These are phyloP conservation scores for Coprinellus aureogranulatus DNA, from an alignment of 768 basidiomycete genomes.

Conservation along the genomic window DNA sequence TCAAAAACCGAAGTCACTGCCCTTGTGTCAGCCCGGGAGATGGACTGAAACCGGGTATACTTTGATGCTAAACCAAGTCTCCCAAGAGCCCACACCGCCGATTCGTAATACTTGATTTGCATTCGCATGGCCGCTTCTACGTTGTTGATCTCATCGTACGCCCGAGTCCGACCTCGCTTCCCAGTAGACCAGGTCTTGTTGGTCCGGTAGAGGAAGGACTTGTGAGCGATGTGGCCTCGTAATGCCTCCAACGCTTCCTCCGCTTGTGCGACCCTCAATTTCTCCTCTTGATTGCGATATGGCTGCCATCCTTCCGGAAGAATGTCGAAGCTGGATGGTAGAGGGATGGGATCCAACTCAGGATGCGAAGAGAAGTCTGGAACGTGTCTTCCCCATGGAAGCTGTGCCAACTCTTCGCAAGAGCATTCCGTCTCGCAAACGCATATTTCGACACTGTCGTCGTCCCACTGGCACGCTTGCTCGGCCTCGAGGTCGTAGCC, in stretches of 20 bases:
- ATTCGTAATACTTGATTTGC: not conserved
- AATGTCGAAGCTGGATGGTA: not conserved
- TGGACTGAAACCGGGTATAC: not conserved
- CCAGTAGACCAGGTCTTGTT: not conserved
- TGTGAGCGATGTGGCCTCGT: not conserved
- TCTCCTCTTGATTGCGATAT: not conserved
- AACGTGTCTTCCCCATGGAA: not conserved
- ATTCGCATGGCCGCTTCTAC: not conserved
- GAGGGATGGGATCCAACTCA: not conserved
- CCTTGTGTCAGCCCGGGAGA: not conserved
- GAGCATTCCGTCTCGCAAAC: not conserved
- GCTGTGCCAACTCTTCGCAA: not conserved
- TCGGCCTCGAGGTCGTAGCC: not conserved
- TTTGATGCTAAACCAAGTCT: not conserved
- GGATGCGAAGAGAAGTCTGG: not conserved
- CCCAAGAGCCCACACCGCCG: not conserved
- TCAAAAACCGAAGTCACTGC: conserved; percentile 1
- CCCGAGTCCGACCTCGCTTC: not conserved
- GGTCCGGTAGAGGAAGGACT: not conserved
- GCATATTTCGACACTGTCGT: not conserved
- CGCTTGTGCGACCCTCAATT: not conserved
- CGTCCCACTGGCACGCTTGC: not conserved
- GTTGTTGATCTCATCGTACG: not conserved
- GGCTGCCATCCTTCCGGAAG: not conserved
- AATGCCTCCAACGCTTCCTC: not conserved